phyloP scores from a whole-genome alignment of 495 filamentous ascomycete genomes.

The Penicilliopsis zonata region DNA sequence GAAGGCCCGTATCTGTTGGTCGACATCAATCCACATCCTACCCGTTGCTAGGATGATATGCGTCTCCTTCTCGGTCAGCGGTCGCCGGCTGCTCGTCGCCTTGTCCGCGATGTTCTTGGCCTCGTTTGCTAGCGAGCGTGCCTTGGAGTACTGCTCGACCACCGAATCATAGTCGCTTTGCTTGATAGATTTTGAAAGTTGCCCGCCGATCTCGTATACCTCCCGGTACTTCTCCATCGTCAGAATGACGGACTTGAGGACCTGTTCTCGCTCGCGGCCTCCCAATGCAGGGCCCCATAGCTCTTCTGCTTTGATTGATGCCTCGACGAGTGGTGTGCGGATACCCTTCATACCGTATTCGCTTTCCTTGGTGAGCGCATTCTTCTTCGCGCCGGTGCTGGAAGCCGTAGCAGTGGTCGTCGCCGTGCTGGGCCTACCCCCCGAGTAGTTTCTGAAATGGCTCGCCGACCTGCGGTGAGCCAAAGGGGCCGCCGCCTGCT shows the following conservation, averaged over 20 bases:
- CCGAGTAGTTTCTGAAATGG: constrained; percentile 41
- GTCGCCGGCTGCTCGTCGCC: constrained; percentile 29
- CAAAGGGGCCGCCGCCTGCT: constrained; percentile 29
- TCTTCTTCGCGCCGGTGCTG: constrained; percentile 48
- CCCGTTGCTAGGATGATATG: constrained; percentile 79
- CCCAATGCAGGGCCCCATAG: constrained; percentile 92
- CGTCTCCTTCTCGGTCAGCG: constrained; percentile 60
- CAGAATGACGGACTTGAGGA: constrained; percentile 59
- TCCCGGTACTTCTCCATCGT: constrained; percentile 67
- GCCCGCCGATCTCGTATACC: constrained; percentile 64
- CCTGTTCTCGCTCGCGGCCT: constrained; percentile 83
- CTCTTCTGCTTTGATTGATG: constrained; percentile 87
- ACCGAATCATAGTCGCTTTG: constrained; percentile 78
- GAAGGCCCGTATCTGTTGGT: constrained; percentile 69
- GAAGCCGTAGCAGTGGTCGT: constrained; percentile 16
- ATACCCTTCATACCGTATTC: constrained; percentile 92
- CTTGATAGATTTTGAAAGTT: constrained; percentile 75
- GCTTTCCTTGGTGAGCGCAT: constrained; percentile 81
- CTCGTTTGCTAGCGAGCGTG: constrained; percentile 61
- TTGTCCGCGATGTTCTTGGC: constrained; percentile 49
- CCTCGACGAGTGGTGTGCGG: constrained; percentile 73
- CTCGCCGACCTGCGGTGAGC: constrained; percentile 53
- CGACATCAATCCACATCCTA: constrained; percentile 90
- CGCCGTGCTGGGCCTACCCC: constrained; percentile 31
- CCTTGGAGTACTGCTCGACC: constrained; percentile 74